A percentile compares a stretch with the other conserved stretches of the same genome.
Conservation (phyloP, 164 flowering plant species). For the Hamamelis virginiana region DNA sequence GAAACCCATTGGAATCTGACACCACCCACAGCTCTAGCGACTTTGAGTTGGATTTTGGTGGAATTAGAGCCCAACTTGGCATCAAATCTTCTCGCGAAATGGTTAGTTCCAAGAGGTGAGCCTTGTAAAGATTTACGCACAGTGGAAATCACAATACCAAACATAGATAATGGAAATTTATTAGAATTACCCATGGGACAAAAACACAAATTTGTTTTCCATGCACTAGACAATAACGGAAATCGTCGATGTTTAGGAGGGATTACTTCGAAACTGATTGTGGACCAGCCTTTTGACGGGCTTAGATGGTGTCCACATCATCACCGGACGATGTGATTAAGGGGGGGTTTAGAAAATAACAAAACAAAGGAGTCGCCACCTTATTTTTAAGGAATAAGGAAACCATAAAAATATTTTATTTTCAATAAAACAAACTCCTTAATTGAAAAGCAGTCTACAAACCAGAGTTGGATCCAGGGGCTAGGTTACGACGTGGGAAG, state of each 20-base stretch:
- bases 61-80: conserved; percentile 60
- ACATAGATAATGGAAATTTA: conserved; percentile 34
- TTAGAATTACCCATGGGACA: conserved; percentile 57
- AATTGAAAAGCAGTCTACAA: too few species aligned
- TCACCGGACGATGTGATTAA: too few species aligned
- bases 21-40: not conserved
- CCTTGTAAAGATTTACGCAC: conserved; percentile 60
- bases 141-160: conserved; percentile 44
- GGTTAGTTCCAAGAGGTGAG: conserved; percentile 67
- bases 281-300: too few species aligned
- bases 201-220: conserved; percentile 59
- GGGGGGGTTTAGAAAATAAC: too few species aligned
- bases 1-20: too few species aligned
- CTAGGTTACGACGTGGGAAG: too few species aligned
- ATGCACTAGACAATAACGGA: conserved; percentile 60
- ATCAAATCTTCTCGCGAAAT: conserved; percentile 49
- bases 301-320: too few species aligned
- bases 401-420: too few species aligned
- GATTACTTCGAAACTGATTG: conserved; percentile 86
- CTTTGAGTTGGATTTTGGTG: conserved; percentile 45
- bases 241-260: conserved; percentile 70
- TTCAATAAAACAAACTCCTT: too few species aligned
- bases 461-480: too few species aligned
- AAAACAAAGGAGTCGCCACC: too few species aligned
- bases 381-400: too few species aligned